Evolutionary conservation across 2,329 filamentous ascomycete genomes (phyloP).

Genomic region (Scedosporium minutisporum): DNA sequence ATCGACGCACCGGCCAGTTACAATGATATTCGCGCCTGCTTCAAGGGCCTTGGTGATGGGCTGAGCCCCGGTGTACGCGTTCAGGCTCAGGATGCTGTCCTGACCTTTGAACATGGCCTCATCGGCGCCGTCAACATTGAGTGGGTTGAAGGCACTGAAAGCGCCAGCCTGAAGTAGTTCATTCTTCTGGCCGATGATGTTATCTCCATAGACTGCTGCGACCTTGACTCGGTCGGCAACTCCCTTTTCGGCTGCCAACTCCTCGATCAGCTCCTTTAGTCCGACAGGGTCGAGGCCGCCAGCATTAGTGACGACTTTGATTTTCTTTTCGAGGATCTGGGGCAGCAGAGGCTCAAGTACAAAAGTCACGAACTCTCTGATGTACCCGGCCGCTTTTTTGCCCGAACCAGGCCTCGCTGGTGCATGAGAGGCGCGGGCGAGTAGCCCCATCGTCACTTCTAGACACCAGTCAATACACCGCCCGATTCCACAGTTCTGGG

Average conservation of each 20-base stretch:
- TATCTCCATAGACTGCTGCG: conserved; percentile 4
- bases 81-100: conserved; percentile 1
- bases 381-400: conserved; percentile 1
- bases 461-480: neutral
- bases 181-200: neutral
- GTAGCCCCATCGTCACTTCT: conserved; percentile 6
- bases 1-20: conserved; percentile 6
- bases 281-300: conserved; percentile 6
- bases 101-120: neutral
- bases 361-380: conserved; percentile 4
- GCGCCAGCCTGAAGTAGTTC: neutral
- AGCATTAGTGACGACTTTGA: conserved; percentile 6
- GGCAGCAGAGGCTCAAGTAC: conserved; percentile 1
- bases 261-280: conserved; percentile 4
- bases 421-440: conserved; percentile 3
- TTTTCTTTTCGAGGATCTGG: conserved; percentile 4
- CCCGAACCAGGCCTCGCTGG: neutral
- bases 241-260: neutral
- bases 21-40: conserved; percentile 5
- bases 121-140: neutral
- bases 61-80: conserved; percentile 5
- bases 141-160: conserved; percentile 3
- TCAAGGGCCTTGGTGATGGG: conserved; percentile 4
- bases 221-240: conserved; percentile 1
- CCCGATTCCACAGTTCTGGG: neutral